phyloP scores from a whole-genome alignment of 495 filamentous ascomycete species.

The Penicillium atrosanguineum region DNA sequence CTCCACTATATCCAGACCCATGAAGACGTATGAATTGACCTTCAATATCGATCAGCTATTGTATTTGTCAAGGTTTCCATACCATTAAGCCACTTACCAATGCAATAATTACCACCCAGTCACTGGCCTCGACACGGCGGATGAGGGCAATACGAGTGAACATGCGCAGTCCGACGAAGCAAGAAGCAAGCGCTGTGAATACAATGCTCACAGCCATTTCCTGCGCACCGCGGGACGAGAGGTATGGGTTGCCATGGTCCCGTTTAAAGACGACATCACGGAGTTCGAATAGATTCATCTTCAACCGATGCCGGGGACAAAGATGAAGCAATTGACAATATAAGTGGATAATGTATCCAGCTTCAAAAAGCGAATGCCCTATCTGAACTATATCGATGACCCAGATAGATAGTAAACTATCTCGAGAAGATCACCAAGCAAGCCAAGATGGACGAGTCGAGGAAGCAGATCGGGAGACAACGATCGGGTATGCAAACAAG shows the following conservation, averaged over 20 bases:
- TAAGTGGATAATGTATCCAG: background rate
- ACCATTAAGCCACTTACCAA: constrained; percentile 23
- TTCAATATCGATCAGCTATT: constrained; percentile 1
- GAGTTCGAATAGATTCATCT: constrained; percentile 18
- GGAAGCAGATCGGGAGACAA: background rate
- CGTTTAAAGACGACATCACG: constrained; percentile 17
- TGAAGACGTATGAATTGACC: constrained; percentile 40
- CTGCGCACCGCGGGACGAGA: constrained; percentile 28
- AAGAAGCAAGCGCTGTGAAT: constrained; percentile 36
- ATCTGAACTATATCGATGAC: background rate
- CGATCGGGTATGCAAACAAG: constrained; percentile 5
- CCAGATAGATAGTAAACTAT: background rate
- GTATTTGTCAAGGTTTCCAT: background rate
- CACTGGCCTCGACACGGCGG: constrained; percentile 38
- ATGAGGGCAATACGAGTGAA: constrained; percentile 38
- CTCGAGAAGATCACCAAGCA: background rate
- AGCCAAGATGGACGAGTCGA: background rate
- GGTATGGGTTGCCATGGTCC: constrained; percentile 13
- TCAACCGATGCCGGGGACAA: background rate
- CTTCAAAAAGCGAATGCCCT: background rate
- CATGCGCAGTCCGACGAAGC: constrained; percentile 35
- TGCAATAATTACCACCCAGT: constrained; percentile 43
- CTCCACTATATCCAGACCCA: constrained; percentile 41
- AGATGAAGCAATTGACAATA: background rate
- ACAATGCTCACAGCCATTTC: constrained; percentile 34